Evolutionary conservation across 345 rosid genomes (phyloP).

Genomic region (Salix exigua): DNA sequence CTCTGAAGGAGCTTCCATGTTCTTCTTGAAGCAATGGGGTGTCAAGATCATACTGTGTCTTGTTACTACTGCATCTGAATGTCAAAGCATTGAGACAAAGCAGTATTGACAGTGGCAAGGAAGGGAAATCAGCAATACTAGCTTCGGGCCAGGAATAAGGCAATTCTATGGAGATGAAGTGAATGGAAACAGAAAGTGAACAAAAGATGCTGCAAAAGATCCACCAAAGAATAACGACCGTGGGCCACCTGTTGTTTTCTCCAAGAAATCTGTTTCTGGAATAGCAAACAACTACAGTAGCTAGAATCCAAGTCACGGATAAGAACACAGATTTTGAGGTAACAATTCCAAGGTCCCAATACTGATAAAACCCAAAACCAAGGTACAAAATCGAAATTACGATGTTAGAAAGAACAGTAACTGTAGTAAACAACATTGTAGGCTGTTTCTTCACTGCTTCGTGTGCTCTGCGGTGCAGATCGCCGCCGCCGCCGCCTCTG

Average conservation of each 20-base stretch:
- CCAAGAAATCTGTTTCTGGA: conserved; percentile 16
- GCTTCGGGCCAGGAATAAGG: conserved; percentile 29
- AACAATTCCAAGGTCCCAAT: conserved; percentile 17
- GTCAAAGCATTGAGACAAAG: conserved; percentile 31
- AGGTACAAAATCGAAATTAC: conserved; percentile 26
- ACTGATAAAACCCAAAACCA: conserved; percentile 35
- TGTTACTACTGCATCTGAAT: not conserved
- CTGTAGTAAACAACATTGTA: not conserved
- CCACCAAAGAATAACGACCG: conserved; percentile 55
- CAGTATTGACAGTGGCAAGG: conserved; percentile 36
- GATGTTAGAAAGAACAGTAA: conserved; percentile 26
- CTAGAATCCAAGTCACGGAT: conserved; percentile 41
- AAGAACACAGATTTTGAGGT: conserved; percentile 17
- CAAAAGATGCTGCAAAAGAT: conserved; percentile 26
- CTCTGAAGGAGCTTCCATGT: conserved; percentile 10
- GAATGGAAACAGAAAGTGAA: conserved; percentile 25
- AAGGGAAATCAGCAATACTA: conserved; percentile 33
- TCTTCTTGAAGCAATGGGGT: conserved; percentile 35
- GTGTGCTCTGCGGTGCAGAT: not conserved
- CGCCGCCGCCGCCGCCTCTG: conserved; percentile 5
- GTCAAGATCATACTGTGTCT: conserved; percentile 20
- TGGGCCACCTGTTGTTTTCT: conserved; percentile 38
- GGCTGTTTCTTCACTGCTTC: not conserved
- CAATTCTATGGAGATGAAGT: conserved; percentile 18
- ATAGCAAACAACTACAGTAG: conserved; percentile 26